Conservation (phyloP, 2,329 filamentous ascomycete species). For the Fusarium torreyae region DNA sequence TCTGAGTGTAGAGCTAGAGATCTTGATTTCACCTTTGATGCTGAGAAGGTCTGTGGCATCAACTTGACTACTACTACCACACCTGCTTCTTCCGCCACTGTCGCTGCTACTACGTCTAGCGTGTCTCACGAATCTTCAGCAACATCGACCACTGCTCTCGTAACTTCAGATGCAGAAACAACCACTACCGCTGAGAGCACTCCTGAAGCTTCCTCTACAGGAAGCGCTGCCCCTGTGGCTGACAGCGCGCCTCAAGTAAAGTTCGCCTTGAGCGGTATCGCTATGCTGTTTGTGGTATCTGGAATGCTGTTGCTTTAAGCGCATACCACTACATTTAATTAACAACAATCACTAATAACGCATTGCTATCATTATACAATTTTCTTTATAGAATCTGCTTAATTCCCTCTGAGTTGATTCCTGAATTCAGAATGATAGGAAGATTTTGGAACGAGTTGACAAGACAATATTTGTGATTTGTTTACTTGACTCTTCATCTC, state of each 20-base stretch:
- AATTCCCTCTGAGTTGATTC: too few species aligned
- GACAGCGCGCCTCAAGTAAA: not conserved
- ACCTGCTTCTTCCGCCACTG: accelerated
- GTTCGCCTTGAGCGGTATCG: not conserved
- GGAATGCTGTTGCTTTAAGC: not conserved
- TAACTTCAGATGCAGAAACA: not conserved
- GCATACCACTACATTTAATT: too few species aligned
- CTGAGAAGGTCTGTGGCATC: constrained; percentile 1
- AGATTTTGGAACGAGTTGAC: too few species aligned
- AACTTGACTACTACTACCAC: not conserved
- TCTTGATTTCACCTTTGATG: constrained; percentile 16
- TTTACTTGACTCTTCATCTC: not conserved
- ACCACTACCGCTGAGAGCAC: not conserved
- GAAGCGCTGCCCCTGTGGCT: not conserved
- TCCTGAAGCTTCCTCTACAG: not conserved
- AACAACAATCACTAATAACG: not conserved
- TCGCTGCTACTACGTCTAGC: not conserved
- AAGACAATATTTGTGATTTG: too few species aligned
- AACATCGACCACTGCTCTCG: not conserved
- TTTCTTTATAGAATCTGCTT: too few species aligned
- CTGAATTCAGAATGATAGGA: too few species aligned
- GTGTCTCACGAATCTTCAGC: not conserved
- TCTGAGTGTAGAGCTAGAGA: constrained; percentile 5
- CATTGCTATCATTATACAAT: not conserved
- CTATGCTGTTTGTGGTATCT: not conserved